phyloP scores from a whole-genome alignment of 2,329 filamentous ascomycete species.

The Ophiocordyceps australis region DNA sequence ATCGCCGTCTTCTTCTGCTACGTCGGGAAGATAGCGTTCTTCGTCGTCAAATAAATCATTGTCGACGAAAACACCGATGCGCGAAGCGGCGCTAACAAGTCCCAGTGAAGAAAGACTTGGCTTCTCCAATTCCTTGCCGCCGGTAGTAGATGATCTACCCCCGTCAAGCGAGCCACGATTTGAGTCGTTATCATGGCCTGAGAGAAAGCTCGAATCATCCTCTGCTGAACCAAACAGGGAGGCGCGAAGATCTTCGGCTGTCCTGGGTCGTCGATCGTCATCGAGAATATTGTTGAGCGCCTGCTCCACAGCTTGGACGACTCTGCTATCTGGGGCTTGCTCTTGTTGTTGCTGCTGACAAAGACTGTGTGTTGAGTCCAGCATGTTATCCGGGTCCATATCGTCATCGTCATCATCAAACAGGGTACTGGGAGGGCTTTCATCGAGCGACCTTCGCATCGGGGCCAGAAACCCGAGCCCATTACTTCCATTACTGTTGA shows the following conservation, averaged over 20 bases:
- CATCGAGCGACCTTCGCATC: slow-evolving; percentile 54
- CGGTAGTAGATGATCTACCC: slow-evolving; percentile 11
- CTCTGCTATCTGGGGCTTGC: slow-evolving; percentile 50
- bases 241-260: slow-evolving; percentile 43
- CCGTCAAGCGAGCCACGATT: slow-evolving; percentile 43
- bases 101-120: slow-evolving; percentile 85
- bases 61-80: slow-evolving; percentile 83
- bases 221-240: slow-evolving; percentile 39
- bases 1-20: slow-evolving; percentile 50
- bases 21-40: slow-evolving; percentile 68
- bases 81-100: slow-evolving; percentile 70
- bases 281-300: slow-evolving; percentile 88
- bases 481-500: slow-evolving; percentile 17
- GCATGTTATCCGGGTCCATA: slow-evolving; percentile 49
- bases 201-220: slow-evolving; percentile 28
- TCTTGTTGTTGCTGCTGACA: slow-evolving; percentile 44
- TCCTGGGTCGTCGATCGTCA: slow-evolving; percentile 46
- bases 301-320: slow-evolving; percentile 85
- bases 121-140: slow-evolving; percentile 37
- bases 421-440: slow-evolving; percentile 28
- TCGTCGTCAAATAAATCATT: slow-evolving; percentile 89
- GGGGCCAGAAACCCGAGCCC: slow-evolving; percentile 19
- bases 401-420: slow-evolving; percentile 86
- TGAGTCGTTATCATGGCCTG: slow-evolving; percentile 38
- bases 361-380: slow-evolving; percentile 59